Base-by-base conservation (phyloP, 2,329 filamentous ascomycete genomes). In the Xylaria sp. region DNA sequence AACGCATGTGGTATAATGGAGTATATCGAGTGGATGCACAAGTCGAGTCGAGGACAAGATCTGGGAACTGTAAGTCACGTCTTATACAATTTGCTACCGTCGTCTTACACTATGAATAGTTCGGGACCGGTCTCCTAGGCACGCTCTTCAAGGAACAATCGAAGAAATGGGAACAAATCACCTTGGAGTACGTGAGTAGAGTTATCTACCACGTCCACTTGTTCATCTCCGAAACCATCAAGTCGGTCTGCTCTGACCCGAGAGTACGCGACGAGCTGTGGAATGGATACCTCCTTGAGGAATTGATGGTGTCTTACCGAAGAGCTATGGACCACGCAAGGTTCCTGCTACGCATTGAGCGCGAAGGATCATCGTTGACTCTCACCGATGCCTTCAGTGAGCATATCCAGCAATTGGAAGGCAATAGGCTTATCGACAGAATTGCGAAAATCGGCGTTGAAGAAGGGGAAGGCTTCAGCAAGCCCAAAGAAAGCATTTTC, bases 341-440 rank as follows among this genome's bases (percentile, higher is more conserved):
- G 0, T 85, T 85, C 62, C 77, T 89, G 2, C 76, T 89, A 3
- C 61, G 79, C 3, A 82, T 87, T n/a, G 87, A 90, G 73, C 78
- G 80, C 15, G 75, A 78, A 2, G 81, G 81, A 3, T 78, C 70
- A 1, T 83, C 83, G 0, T 74, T 82, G 44, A 89, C 87, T 0
- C 74, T 83, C 8, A 87, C 88, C 61, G 82, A 84, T 68, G 85
- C 84, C 63, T 88, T 89, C 72, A 84, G 81, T 54, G 71, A 74
- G 3, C 70, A 71, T 0, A 69, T 82, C 0, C 77, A 80, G 48
- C 76, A 74, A 51, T 61, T 69, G 2, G 75, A 79, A 18, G 57
- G 69, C 0, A 54, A 70, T 0, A 78, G 79, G 3, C 34, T 81
- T 8, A 41, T 65, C 7, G 10, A 65, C 5, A 50, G 57, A 9